Conservation (phyloP, 1,284 basidiomycete species). For the Chiua sp. region DNA sequence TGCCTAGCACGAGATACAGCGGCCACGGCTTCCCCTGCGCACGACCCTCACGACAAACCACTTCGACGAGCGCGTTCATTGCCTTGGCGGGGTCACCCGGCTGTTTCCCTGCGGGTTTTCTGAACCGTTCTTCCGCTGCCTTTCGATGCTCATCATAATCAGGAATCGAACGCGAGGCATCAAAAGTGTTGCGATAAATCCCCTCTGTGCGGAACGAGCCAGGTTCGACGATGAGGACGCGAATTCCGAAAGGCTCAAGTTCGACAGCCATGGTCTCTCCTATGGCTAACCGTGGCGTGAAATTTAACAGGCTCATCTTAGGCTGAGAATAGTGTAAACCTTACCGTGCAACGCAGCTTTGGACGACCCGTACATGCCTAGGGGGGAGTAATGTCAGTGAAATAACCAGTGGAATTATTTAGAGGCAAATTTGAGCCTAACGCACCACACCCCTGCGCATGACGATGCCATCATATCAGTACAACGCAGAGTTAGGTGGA, state of each 20-base stretch:
- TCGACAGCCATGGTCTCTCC: slow-evolving; percentile 58
- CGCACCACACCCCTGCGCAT: slow-evolving; percentile 29
- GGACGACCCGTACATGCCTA: slow-evolving; percentile 57
- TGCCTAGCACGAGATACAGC: slow-evolving; percentile 53
- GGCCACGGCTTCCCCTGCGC: slow-evolving; percentile 53
- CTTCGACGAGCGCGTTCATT: slow-evolving; percentile 54
- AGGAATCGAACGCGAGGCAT: slow-evolving; percentile 40
- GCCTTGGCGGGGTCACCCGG: slow-evolving; percentile 59
- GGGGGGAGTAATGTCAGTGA: background rate
- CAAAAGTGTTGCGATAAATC: slow-evolving; percentile 30
- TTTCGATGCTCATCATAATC: slow-evolving; percentile 50
- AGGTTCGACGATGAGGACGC: slow-evolving; percentile 57
- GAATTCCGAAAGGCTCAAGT: slow-evolving; percentile 56
- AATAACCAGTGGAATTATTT: background rate
- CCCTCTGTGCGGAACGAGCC: slow-evolving; percentile 58
- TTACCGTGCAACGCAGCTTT: slow-evolving; percentile 61
- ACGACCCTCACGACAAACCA: slow-evolving; percentile 48
- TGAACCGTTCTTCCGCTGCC: slow-evolving; percentile 31
- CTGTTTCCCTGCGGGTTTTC: slow-evolving; percentile 41
- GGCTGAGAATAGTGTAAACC: slow-evolving; percentile 6
- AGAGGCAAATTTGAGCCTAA: background rate
- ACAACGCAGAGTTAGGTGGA: background rate
- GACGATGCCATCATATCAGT: background rate
- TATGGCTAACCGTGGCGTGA: slow-evolving; percentile 29
- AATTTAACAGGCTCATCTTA: too few relatives aligned